A percentile compares a stretch with the other conserved stretches of the same genome.
Conservation (phyloP, 2,329 filamentous ascomycete species). For the Zalaria sp. region DNA sequence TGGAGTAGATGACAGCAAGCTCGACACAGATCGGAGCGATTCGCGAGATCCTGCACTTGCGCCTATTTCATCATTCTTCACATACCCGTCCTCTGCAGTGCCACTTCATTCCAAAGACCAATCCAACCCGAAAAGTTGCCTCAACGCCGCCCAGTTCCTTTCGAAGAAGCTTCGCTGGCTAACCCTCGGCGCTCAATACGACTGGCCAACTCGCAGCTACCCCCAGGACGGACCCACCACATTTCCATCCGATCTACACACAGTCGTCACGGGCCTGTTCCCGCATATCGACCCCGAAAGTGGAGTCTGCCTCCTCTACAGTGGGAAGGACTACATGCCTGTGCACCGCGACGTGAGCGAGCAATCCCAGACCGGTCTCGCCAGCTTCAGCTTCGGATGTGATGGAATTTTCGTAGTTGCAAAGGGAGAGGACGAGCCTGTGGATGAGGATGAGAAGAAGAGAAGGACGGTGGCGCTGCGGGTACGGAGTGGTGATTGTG, state of each 20-base stretch:
- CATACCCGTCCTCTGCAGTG: slow-evolving; percentile 14
- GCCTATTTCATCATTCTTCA: slow-evolving; percentile 16
- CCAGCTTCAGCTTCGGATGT: slow-evolving; percentile 7
- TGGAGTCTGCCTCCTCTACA: slow-evolving; percentile 7
- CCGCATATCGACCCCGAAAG: slow-evolving; percentile 6
- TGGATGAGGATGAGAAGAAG: slow-evolving; percentile 12
- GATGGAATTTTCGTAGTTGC: slow-evolving; percentile 9
- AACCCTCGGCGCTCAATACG: slow-evolving; percentile 8
- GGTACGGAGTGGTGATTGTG: slow-evolving; percentile 6
- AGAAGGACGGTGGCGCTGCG: slow-evolving; percentile 6
- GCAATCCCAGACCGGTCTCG: slow-evolving; percentile 4
- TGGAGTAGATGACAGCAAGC: not conserved
- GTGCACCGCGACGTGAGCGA: slow-evolving; percentile 9
- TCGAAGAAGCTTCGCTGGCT: slow-evolving; percentile 8
- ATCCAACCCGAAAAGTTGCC: slow-evolving; percentile 1
- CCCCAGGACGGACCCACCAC: slow-evolving; percentile 3
- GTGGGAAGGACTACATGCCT: slow-evolving; percentile 8
- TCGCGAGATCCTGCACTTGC: slow-evolving; percentile 3
- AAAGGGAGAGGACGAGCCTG: slow-evolving; percentile 1
- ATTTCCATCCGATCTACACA: slow-evolving; percentile 6
- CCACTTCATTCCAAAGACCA: not conserved
- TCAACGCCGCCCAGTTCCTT: slow-evolving; percentile 6
- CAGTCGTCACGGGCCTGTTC: slow-evolving; percentile 5
- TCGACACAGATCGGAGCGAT: not conserved
- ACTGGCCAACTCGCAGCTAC: slow-evolving; percentile 9